These are phyloP conservation scores for Lactarius vividus DNA, from an alignment of 768 basidiomycete genomes.

Conservation along the genomic window DNA sequence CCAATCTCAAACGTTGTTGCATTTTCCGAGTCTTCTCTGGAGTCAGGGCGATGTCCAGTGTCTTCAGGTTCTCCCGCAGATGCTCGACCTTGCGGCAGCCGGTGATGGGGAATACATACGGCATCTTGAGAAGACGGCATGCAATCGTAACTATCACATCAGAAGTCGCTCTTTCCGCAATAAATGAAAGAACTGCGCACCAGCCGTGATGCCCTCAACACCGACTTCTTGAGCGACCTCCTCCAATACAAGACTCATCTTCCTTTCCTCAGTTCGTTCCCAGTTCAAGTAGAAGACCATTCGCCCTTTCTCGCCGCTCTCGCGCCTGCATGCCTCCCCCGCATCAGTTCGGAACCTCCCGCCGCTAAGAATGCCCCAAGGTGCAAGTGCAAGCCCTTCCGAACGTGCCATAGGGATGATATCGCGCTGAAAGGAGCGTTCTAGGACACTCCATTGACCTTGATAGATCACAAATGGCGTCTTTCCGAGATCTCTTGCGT, in stretches of 20 bases:
- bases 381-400: constrained; percentile 40
- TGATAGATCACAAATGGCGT: constrained; percentile 45
- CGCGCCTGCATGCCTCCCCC: constrained; percentile 36
- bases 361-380: constrained; percentile 41
- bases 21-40: constrained; percentile 43
- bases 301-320: constrained; percentile 39
- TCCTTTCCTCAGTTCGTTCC: constrained; percentile 24
- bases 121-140: too few species aligned
- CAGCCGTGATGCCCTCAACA: constrained; percentile 45
- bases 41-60: constrained; percentile 42
- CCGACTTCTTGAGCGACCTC: constrained; percentile 52
- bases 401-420: constrained; percentile 40
- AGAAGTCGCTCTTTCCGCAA: not conserved
- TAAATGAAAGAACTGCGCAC: constrained; percentile 32
- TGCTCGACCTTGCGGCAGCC: constrained; percentile 55
- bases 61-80: constrained; percentile 48
- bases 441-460: constrained; percentile 36
- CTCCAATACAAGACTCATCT: constrained; percentile 32
- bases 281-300: constrained; percentile 4
- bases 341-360: constrained; percentile 42
- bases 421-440: constrained; percentile 43
- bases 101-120: constrained; percentile 50
- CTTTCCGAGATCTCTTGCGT: constrained; percentile 38
- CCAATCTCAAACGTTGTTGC: constrained; percentile 39
- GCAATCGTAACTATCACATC: too few species aligned